Percentiles rank a stretch among this genome's conserved stretches.
These are phyloP conservation scores for Talaromyces sp. DNA, from an alignment of 2,329 filamentous ascomycete species.

Conservation along the genomic window DNA sequence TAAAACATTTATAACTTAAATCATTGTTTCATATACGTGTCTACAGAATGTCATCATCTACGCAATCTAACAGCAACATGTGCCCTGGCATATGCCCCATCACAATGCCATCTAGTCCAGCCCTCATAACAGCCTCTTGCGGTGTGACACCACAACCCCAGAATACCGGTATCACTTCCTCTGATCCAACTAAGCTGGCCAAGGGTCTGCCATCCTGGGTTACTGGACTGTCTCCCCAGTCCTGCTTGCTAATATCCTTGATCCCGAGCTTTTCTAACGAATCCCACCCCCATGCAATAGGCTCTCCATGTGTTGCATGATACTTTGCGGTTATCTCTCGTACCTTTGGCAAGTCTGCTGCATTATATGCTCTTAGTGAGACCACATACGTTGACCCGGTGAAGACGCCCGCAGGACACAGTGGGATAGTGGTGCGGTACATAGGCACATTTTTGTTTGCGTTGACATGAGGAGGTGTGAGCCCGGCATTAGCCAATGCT, in stretches of 20 bases:
- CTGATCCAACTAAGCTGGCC: constrained; percentile 17
- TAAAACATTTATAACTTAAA: neutral
- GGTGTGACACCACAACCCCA: constrained; percentile 59
- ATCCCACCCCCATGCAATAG: constrained; percentile 61
- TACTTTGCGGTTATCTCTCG: constrained; percentile 52
- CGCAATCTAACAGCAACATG: constrained; percentile 56
- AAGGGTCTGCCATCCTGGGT: neutral
- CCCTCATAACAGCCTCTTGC: constrained; percentile 58
- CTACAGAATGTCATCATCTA: constrained; percentile 33
- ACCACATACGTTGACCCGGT: constrained; percentile 52
- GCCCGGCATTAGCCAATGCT: constrained; percentile 47
- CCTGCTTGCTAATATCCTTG: constrained; percentile 44
- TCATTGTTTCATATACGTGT: neutral
- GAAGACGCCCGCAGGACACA: constrained; percentile 57
- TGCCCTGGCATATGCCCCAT: constrained; percentile 59
- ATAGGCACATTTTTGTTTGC: constrained; percentile 53
- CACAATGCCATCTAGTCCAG: constrained; percentile 49
- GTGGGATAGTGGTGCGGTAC: constrained; percentile 54
- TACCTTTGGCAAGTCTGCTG: constrained; percentile 47
- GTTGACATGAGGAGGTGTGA: constrained; percentile 48
- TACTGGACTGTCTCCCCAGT: constrained; percentile 52
- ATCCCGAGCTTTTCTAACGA: constrained; percentile 51
- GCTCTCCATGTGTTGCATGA: constrained; percentile 57
- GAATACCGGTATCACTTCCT: constrained; percentile 33
- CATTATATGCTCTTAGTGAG: constrained; percentile 57